phyloP scores from a whole-genome alignment of 2,329 filamentous ascomycete genomes.

The Botrytis galanthina region DNA sequence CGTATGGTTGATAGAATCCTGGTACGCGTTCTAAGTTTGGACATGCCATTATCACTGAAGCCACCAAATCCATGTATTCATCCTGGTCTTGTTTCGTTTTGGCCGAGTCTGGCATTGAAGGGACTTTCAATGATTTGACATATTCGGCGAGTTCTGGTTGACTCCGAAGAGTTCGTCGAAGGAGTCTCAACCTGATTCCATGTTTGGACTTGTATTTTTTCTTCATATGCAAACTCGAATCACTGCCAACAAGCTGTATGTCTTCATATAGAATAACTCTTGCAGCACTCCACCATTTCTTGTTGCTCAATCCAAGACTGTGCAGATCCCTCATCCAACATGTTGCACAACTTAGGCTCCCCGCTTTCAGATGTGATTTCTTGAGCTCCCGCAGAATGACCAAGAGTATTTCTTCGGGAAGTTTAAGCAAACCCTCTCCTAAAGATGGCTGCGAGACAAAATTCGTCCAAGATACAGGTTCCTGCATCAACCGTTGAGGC shows the following conservation, averaged over 20 bases:
- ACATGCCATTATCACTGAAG: constrained; percentile 62
- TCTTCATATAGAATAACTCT: constrained; percentile 47
- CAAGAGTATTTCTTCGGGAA: constrained; percentile 59
- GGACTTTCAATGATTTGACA: constrained; percentile 58
- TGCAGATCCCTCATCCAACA: constrained; percentile 64
- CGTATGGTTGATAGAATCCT: constrained; percentile 54
- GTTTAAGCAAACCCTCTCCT: constrained; percentile 54
- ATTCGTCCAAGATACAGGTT: constrained; percentile 24
- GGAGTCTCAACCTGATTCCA: constrained; percentile 53
- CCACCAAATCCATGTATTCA: constrained; percentile 57
- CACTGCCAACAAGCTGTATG: constrained; percentile 57
- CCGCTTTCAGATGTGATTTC: constrained; percentile 48
- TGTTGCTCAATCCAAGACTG: constrained; percentile 49
- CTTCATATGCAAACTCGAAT: constrained; percentile 50
- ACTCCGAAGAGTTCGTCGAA: constrained; percentile 56
- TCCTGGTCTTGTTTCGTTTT: constrained; percentile 40
- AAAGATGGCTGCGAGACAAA: constrained; percentile 11
- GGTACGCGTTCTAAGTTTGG: constrained; percentile 60
- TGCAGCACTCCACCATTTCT: constrained; percentile 53
- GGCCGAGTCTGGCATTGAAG: constrained; percentile 45
- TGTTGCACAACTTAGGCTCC: constrained; percentile 56
- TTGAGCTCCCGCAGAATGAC: constrained; percentile 55
- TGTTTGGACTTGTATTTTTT: constrained; percentile 54
- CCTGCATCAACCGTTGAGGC: constrained; percentile 19
- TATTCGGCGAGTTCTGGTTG: constrained; percentile 53